Percentiles rank a stretch among this genome's conserved stretches.
phyloP scores from a whole-genome alignment of 441 rosid species.

The Hypseocharis bilobata region DNA sequence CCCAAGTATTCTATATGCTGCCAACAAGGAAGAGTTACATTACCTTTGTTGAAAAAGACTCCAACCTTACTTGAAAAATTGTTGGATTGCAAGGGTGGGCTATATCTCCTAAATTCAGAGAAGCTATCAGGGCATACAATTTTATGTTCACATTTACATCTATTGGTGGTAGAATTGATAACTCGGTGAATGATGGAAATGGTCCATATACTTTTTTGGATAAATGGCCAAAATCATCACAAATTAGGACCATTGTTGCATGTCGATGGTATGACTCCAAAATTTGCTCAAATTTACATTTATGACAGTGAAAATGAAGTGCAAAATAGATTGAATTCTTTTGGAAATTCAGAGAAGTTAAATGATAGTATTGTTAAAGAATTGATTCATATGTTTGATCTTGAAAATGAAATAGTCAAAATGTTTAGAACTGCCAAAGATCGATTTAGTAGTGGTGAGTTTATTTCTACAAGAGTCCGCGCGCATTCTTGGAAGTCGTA shows the following conservation, averaged over 20 bases:
- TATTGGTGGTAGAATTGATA: slow-evolving; percentile 13
- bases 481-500: neutral
- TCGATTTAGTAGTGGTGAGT: neutral
- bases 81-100: neutral
- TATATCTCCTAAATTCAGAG: neutral
- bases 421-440: slow-evolving; percentile 19
- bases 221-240: neutral
- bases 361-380: neutral
- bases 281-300: slow-evolving; percentile 3
- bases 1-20: neutral
- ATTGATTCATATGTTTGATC: neutral
- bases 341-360: neutral
- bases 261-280: neutral
- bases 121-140: neutral
- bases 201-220: neutral
- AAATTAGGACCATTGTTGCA: neutral
- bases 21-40: neutral
- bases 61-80: neutral
- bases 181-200: neutral
- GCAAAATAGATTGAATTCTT: neutral
- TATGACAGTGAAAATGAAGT: slow-evolving; percentile 9
- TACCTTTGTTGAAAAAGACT: neutral
- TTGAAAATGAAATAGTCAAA: slow-evolving; percentile 14
- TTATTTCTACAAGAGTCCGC: neutral
- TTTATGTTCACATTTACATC: slow-evolving; percentile 8